These are phyloP conservation scores for Aspergillus sclerotialis DNA, from an alignment of 2,329 filamentous ascomycete species.

Conservation along the genomic window DNA sequence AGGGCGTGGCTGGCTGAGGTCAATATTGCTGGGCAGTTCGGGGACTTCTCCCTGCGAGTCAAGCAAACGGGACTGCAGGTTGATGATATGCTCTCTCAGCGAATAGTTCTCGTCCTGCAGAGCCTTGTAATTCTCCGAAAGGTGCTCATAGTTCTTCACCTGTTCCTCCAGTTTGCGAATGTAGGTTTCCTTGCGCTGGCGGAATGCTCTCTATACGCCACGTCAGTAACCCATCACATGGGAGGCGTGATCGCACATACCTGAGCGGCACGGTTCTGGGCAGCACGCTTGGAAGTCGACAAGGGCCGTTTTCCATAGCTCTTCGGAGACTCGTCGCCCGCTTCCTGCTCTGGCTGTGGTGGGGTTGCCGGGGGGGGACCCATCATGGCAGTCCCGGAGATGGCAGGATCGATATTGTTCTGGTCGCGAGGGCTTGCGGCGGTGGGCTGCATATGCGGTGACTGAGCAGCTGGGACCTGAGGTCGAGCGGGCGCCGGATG, in stretches of 20 bases:
- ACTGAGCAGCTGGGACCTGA: slow-evolving; percentile 37
- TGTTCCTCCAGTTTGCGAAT: slow-evolving; percentile 97
- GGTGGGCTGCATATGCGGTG: slow-evolving; percentile 31
- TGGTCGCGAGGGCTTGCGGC: slow-evolving; percentile 41
- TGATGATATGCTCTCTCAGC: slow-evolving; percentile 86
- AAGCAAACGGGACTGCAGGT: slow-evolving; percentile 76
- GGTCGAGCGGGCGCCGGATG: slow-evolving; percentile 35
- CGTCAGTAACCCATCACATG: slow-evolving; percentile 3
- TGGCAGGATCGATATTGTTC: slow-evolving; percentile 53
- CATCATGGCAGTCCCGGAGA: slow-evolving; percentile 47
- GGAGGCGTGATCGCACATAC: slow-evolving; percentile 56
- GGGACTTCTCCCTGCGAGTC: slow-evolving; percentile 80
- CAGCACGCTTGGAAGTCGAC: slow-evolving; percentile 90
- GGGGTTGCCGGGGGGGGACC: slow-evolving; percentile 30
- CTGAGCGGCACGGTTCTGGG: slow-evolving; percentile 94
- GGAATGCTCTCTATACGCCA: slow-evolving; percentile 72
- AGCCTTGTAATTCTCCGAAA: slow-evolving; percentile 72
- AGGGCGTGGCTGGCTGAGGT: slow-evolving; percentile 52
- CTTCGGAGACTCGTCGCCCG: slow-evolving; percentile 55
- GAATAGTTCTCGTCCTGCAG: slow-evolving; percentile 84
- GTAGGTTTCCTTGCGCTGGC: slow-evolving; percentile 94
- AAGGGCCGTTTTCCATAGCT: slow-evolving; percentile 73
- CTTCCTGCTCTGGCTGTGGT: slow-evolving; percentile 17
- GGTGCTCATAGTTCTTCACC: slow-evolving; percentile 68
- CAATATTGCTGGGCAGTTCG: slow-evolving; percentile 72